Percentiles rank a stretch among this genome's conserved stretches.
Conservation (phyloP, 345 rosid species). For the Heritiera littoralis region DNA sequence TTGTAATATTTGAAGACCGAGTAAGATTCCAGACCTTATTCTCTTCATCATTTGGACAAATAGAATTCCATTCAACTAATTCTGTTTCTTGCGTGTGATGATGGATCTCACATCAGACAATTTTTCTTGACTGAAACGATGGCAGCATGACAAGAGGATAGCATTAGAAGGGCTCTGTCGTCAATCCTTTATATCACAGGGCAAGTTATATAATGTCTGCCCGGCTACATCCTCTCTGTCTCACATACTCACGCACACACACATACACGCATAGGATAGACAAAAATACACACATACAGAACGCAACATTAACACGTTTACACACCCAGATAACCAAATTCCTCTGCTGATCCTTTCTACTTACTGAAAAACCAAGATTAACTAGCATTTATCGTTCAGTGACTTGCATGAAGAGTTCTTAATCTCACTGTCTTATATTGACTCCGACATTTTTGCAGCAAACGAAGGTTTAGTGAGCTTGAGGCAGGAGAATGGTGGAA, state of each 20-base stretch:
- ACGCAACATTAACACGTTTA: neutral
- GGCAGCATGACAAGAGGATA: too few relatives aligned
- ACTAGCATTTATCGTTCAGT: neutral
- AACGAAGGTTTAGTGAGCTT: slow-evolving; percentile 68
- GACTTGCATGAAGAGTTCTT: neutral
- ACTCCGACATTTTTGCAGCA: slow-evolving; percentile 45
- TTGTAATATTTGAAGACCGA: neutral
- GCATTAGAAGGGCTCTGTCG: too few relatives aligned
- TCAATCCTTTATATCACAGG: neutral
- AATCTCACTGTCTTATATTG: neutral
- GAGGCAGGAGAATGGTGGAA: slow-evolving; percentile 95
- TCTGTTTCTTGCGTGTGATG: neutral
- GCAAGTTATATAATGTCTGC: neutral
- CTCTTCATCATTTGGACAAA: neutral
- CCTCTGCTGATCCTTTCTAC: neutral
- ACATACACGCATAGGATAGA: neutral
- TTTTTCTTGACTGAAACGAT: too few relatives aligned
- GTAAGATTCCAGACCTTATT: neutral
- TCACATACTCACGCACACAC: neutral
- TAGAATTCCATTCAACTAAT: neutral
- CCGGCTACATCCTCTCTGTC: neutral
- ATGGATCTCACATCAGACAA: neutral
- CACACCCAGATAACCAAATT: neutral
- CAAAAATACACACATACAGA: neutral
- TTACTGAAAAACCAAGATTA: neutral